Conservation (phyloP, 768 basidiomycete genomes). For the Suillus placidus region DNA sequence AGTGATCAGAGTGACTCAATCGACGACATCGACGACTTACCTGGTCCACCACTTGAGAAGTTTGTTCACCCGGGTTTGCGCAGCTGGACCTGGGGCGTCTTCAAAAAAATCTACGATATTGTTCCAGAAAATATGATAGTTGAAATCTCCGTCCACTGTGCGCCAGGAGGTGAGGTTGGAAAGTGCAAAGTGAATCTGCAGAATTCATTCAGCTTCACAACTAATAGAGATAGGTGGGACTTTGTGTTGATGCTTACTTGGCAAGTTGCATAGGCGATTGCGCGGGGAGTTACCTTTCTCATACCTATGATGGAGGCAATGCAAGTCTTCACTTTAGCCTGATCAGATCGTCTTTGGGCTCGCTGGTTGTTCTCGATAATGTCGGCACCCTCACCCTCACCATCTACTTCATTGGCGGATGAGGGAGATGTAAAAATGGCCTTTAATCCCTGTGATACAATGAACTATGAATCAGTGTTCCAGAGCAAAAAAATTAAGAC, state of each 20-base stretch:
- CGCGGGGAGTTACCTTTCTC: slow-evolving; percentile 19
- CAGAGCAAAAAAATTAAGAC: not conserved
- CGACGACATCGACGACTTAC: slow-evolving; percentile 6
- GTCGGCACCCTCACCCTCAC: not conserved
- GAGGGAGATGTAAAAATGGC: slow-evolving; percentile 23
- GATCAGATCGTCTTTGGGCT: slow-evolving; percentile 9
- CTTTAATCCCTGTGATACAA: slow-evolving; percentile 15
- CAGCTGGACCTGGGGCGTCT: not conserved
- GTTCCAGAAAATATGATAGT: slow-evolving; percentile 17
- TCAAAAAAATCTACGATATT: slow-evolving; percentile 22
- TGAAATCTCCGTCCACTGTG: slow-evolving; percentile 10
- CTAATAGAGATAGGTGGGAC: not conserved
- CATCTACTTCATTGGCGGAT: slow-evolving; percentile 9
- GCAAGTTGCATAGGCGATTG: slow-evolving; percentile 27
- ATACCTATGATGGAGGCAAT: slow-evolving; percentile 13
- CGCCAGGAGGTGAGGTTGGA: slow-evolving; percentile 14
- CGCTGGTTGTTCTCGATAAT: not conserved
- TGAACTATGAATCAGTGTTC: not conserved
- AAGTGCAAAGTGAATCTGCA: slow-evolving; percentile 18
- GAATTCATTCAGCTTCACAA: not conserved
- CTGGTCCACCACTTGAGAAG: slow-evolving; percentile 19
- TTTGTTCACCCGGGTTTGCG: not conserved
- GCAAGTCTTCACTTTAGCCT: not conserved
- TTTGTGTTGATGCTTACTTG: slow-evolving; percentile 21
- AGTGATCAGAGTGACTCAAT: not conserved